These are phyloP conservation scores for Posidonia australis DNA, from an alignment of 106 monocot genomes.

Conservation along the genomic window DNA sequence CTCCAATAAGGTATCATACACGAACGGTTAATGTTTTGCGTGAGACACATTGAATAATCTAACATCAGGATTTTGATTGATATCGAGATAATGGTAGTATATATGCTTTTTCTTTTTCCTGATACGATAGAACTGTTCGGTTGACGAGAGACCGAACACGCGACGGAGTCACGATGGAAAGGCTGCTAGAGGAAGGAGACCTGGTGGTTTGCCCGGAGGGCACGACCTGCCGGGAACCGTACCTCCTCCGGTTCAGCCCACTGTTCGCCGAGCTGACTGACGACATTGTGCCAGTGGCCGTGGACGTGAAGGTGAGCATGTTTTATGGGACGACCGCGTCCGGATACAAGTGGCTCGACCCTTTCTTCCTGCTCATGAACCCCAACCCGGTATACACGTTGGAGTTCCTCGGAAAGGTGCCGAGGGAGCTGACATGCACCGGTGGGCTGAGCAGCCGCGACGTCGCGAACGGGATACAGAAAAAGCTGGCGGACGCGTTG, in stretches of 20 bases:
- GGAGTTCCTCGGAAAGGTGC: slow-evolving; percentile 37
- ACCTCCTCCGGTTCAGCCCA: slow-evolving; percentile 79
- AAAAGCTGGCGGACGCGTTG: slow-evolving; percentile 35
- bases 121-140: slow-evolving; percentile 26
- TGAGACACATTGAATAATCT: no score
- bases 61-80: no score
- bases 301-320: slow-evolving; percentile 30
- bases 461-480: slow-evolving; percentile 54
- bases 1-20: slow-evolving; percentile 46
- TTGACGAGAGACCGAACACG: slow-evolving; percentile 42
- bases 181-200: slow-evolving; percentile 41
- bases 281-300: slow-evolving; percentile 58
- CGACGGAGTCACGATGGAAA: slow-evolving; percentile 36
- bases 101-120: no score
- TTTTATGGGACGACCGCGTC: slow-evolving; percentile 87
- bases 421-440: slow-evolving; percentile 21
- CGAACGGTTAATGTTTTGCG: no score
- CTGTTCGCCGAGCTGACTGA: slow-evolving; percentile 79
- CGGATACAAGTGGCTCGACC: slow-evolving; percentile 69
- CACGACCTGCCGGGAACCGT: slow-evolving; percentile 87
- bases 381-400: slow-evolving; percentile 44
- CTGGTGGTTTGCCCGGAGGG: slow-evolving; percentile 87
- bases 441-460: slow-evolving; percentile 23
- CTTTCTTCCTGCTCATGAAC: slow-evolving; percentile 64
- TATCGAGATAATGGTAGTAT: no score